These are phyloP conservation scores for Saccharomyces hybrid DNA, from an alignment of 1,139 yeast genomes.

Conservation along the genomic window DNA sequence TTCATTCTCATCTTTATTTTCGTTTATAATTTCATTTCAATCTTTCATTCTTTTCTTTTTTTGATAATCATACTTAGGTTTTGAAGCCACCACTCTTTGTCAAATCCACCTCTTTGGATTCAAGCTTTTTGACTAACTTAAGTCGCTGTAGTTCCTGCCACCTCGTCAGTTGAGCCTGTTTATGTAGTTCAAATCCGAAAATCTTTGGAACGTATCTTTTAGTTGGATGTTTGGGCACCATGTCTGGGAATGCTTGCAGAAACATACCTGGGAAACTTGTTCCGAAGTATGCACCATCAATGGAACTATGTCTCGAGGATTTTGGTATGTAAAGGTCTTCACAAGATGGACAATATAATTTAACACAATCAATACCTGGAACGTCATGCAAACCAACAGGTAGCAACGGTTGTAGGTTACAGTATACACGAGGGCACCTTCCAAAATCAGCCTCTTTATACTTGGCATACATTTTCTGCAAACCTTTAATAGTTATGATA, in stretches of 20 bases:
- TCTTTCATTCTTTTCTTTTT: background rate
- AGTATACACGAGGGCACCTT: constrained; percentile 86
- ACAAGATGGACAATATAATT: constrained; percentile 89
- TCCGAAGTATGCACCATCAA: constrained; percentile 96
- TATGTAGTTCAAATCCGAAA: constrained; percentile 91
- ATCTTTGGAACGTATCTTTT: constrained; percentile 84
- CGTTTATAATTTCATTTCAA: background rate
- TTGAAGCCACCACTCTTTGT: constrained; percentile 28
- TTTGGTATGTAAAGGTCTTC: constrained; percentile 93
- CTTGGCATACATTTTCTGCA: constrained; percentile 87
- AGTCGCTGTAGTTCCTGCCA: constrained; percentile 82
- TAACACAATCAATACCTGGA: constrained; percentile 77
- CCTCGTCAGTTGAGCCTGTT: constrained; percentile 78
- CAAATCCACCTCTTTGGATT: constrained; percentile 25
- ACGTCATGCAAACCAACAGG: constrained; percentile 92
- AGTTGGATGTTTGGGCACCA: constrained; percentile 71
- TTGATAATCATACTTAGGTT: constrained; percentile 6
- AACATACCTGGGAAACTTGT: constrained; percentile 97
- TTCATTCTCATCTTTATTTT: background rate
- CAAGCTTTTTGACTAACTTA: constrained; percentile 44
- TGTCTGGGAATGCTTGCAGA: constrained; percentile 82
- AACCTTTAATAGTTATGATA: constrained; percentile 80
- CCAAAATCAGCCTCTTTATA: constrained; percentile 93
- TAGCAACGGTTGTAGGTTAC: constrained; percentile 78
- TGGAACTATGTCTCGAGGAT: constrained; percentile 72